Evolutionary conservation across 257 asterid species (phyloP).

Genomic region (Rhazya stricta): DNA sequence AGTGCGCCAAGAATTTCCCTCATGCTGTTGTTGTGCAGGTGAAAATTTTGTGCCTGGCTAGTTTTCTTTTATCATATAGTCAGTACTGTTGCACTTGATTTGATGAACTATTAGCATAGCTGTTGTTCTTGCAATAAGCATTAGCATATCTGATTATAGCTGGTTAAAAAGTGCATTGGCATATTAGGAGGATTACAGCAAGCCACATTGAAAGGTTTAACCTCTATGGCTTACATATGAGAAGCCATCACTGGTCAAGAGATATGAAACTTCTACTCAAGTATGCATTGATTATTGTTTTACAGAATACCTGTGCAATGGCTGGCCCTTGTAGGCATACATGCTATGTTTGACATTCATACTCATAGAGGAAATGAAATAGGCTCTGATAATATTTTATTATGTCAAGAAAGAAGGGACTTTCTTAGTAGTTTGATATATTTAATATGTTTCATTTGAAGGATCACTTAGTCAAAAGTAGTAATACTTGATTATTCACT

Average conservation of each 20-base stretch:
- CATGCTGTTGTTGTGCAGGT: constrained; percentile 73
- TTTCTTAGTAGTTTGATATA: no score
- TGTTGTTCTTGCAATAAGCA: background rate
- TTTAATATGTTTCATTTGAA: background rate
- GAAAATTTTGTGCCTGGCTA: background rate
- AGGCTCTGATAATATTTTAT: no score
- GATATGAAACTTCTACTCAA: background rate
- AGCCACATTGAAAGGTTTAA: background rate
- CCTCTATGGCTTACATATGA: background rate
- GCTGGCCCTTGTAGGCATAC: background rate
- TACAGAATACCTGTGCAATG: background rate
- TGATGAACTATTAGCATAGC: background rate
- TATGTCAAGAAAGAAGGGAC: background rate
- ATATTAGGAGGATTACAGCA: background rate
- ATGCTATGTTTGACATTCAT: background rate
- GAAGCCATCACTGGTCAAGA: background rate
- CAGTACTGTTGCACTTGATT: background rate
- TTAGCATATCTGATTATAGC: background rate
- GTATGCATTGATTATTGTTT: no score
- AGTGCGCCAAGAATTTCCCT: constrained; percentile 83
- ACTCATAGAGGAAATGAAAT: background rate
- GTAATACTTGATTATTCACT: background rate
- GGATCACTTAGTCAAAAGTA: background rate
- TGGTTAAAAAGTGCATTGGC: background rate
- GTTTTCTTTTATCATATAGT: background rate